Percentiles rank a stretch among this genome's conserved stretches.
Conservation (phyloP, 2,329 filamentous ascomycete species). For the Rugonectria rugulosa region DNA sequence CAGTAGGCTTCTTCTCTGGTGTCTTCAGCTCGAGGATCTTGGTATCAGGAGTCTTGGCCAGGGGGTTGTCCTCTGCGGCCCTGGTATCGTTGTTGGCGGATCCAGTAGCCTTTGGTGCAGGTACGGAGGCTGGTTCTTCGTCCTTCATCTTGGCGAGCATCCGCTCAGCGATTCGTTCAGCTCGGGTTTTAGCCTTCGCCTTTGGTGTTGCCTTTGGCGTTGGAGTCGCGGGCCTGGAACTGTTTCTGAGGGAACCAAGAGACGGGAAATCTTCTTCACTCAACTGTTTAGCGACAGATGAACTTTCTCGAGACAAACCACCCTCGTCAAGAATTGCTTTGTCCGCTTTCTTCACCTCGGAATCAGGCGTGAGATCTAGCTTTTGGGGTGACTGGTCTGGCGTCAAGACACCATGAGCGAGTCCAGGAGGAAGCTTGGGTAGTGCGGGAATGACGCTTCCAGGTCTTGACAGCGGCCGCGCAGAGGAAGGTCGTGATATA, state of each 20-base stretch:
- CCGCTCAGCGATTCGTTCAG: constrained; percentile 41
- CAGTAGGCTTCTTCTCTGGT: constrained; percentile 43
- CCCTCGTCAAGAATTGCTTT: constrained; percentile 56
- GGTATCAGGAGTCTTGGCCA: background rate
- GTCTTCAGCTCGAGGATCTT: constrained; percentile 3
- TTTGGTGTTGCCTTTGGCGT: constrained; percentile 45
- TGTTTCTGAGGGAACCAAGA: constrained; percentile 54
- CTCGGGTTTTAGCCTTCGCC: constrained; percentile 41
- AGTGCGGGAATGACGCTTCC: constrained; percentile 37
- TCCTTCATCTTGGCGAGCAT: constrained; percentile 32
- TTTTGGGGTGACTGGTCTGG: constrained; percentile 46
- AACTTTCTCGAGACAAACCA: constrained; percentile 56
- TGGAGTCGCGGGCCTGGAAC: constrained; percentile 45
- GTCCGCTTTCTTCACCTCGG: constrained; percentile 51
- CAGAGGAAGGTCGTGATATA: constrained; percentile 32
- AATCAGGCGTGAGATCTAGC: constrained; percentile 31
- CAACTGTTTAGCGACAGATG: constrained; percentile 40
- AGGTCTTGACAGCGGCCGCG: constrained; percentile 27
- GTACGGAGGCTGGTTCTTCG: constrained; percentile 21
- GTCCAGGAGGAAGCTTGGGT: constrained; percentile 36
- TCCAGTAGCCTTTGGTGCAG: background rate
- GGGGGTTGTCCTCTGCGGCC: background rate
- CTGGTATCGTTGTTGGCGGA: background rate
- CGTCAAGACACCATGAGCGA: constrained; percentile 38
- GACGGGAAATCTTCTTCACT: constrained; percentile 69